phyloP scores from a whole-genome alignment of 1,284 basidiomycete species.

The Coriolopsis trogii region DNA sequence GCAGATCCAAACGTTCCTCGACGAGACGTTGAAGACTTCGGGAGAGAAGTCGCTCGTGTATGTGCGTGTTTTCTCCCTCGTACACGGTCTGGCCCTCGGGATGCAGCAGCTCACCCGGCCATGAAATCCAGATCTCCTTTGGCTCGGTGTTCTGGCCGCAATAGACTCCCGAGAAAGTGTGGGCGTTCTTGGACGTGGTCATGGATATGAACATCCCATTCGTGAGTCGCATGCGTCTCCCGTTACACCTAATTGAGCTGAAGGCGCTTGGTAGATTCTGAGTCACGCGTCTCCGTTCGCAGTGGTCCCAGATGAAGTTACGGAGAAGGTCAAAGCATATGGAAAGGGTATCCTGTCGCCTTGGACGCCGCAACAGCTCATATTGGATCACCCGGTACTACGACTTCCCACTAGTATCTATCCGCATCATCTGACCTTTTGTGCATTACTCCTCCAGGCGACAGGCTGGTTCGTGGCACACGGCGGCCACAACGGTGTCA shows the following conservation, averaged over 20 bases:
- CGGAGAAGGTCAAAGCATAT: conserved; percentile 14
- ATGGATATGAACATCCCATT: conserved; percentile 21
- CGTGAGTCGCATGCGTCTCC: conserved; percentile 2
- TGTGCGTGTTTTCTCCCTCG: background rate
- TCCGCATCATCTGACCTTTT: background rate
- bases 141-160: conserved; percentile 22
- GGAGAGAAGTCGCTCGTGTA: conserved; percentile 21
- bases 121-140: conserved; percentile 24
- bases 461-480: conserved; percentile 29
- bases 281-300: conserved; percentile 20
- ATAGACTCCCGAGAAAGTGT: conserved; percentile 10
- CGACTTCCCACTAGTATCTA: background rate
- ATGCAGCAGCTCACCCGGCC: too few relatives aligned
- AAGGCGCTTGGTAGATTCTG: conserved; percentile 17
- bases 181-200: conserved; percentile 16
- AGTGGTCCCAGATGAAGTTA: conserved; percentile 13
- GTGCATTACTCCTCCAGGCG: conserved; percentile 12
- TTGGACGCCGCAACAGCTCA: conserved; percentile 28
- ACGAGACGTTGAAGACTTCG: conserved; percentile 6
- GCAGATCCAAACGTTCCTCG: conserved; percentile 17
- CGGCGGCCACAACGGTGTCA: conserved; percentile 27
- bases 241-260: background rate
- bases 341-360: conserved; percentile 18
- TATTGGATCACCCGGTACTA: conserved; percentile 27
- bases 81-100: too few relatives aligned